Conservation (phyloP, 2,329 filamentous ascomycete species). For the Penicillium brasilianum region DNA sequence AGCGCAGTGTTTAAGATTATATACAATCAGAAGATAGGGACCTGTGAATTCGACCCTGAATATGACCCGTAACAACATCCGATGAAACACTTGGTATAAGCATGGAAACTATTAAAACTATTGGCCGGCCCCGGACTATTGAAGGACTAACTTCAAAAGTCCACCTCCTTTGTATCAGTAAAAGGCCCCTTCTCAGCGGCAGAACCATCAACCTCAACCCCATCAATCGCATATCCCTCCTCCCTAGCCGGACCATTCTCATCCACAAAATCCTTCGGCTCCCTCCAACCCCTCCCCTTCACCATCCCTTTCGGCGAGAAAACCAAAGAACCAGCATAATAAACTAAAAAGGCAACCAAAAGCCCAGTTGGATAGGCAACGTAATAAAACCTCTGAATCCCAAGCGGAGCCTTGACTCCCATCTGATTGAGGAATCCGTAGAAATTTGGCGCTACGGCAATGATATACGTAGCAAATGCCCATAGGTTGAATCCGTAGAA, state of each 20-base stretch:
- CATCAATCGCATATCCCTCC: not conserved
- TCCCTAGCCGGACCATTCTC: constrained; percentile 19
- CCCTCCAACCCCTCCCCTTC: not conserved
- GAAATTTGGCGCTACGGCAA: constrained; percentile 49
- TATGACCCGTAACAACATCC: too few species aligned
- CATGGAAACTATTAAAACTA: too few species aligned
- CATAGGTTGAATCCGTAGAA: constrained; percentile 43
- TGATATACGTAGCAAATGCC: constrained; percentile 41
- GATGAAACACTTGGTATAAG: not conserved
- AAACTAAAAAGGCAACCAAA: constrained; percentile 26
- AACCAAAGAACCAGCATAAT: constrained; percentile 18
- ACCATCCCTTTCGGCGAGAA: constrained; percentile 9
- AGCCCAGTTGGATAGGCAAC: constrained; percentile 62
- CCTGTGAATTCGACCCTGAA: too few species aligned
- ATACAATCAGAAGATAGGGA: too few species aligned
- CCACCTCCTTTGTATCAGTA: not conserved
- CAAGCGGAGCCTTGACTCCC: constrained; percentile 43
- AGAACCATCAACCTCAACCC: not conserved
- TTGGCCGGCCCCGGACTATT: too few species aligned
- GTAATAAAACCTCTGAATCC: constrained; percentile 56
- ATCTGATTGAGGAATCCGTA: constrained; percentile 51
- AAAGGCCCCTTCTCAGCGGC: constrained; percentile 2
- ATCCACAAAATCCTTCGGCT: constrained; percentile 40
- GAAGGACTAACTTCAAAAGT: not conserved
- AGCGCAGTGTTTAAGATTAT: not conserved